Evolutionary conservation across 2,329 filamentous ascomycete species (phyloP).

Genomic region (Penicillium crustosum): DNA sequence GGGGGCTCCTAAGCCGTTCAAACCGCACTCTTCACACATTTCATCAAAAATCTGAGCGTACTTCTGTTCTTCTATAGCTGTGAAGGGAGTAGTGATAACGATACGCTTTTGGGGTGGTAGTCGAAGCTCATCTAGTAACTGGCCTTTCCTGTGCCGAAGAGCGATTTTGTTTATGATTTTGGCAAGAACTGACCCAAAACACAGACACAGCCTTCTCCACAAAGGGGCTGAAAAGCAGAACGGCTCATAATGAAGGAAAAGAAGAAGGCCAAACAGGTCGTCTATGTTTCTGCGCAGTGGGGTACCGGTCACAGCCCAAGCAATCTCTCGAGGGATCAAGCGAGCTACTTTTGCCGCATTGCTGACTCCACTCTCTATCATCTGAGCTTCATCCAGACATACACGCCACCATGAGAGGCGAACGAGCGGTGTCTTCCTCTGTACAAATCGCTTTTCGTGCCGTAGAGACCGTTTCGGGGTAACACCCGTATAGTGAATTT

Average conservation of each 20-base stretch:
- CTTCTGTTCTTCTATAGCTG: slow-evolving; percentile 84
- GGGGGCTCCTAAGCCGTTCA: slow-evolving; percentile 63
- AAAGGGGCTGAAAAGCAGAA: slow-evolving; percentile 64
- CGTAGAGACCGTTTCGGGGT: slow-evolving; percentile 71
- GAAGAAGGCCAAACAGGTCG: slow-evolving; percentile 76
- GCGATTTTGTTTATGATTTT: slow-evolving; percentile 70
- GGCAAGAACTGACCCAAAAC: slow-evolving; percentile 64
- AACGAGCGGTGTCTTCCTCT: slow-evolving; percentile 72
- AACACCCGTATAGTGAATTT: slow-evolving; percentile 73
- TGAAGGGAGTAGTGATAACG: slow-evolving; percentile 87
- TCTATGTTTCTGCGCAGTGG: slow-evolving; percentile 76
- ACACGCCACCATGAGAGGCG: slow-evolving; percentile 87
- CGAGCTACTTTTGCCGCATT: slow-evolving; percentile 78
- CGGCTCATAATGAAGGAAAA: slow-evolving; percentile 78
- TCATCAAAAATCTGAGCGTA: slow-evolving; percentile 74
- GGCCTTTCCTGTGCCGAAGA: slow-evolving; percentile 81
- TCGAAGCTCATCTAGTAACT: slow-evolving; percentile 73
- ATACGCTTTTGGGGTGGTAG: slow-evolving; percentile 82
- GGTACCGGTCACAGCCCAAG: slow-evolving; percentile 91
- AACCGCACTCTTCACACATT: slow-evolving; percentile 68
- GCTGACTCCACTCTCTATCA: slow-evolving; percentile 86
- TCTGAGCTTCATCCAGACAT: slow-evolving; percentile 70
- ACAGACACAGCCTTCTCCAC: slow-evolving; percentile 66
- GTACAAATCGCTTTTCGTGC: slow-evolving; percentile 62
- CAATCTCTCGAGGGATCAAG: slow-evolving; percentile 76